These are phyloP conservation scores for Dendrobium chrysotoxum DNA, from an alignment of 106 monocot species.

Conservation along the genomic window DNA sequence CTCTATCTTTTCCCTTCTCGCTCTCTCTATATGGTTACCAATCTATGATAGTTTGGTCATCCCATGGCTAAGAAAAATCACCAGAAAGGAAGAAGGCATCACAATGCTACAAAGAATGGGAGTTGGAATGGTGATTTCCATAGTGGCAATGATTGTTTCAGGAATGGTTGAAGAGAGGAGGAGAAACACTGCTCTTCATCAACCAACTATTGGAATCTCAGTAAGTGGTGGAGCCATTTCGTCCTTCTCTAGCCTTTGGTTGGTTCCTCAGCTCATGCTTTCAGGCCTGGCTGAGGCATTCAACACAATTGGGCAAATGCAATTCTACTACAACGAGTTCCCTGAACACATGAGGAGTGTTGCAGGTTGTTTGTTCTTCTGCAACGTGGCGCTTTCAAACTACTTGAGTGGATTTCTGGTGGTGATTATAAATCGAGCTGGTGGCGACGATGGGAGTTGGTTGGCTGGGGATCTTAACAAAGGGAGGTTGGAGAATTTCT, in stretches of 20 bases:
- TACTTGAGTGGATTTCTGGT: slow-evolving; percentile 48
- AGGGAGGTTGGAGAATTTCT: slow-evolving; percentile 38
- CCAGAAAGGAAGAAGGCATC: slow-evolving; percentile 30
- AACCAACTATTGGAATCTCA: slow-evolving; percentile 8
- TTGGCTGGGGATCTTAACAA: slow-evolving; percentile 38
- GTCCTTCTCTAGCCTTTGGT: slow-evolving; percentile 36
- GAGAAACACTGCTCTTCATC: slow-evolving; percentile 7
- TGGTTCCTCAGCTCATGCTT: slow-evolving; percentile 39
- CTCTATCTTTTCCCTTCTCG: slow-evolving; percentile 38
- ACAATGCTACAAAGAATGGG: slow-evolving; percentile 46
- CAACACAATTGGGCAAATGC: slow-evolving; percentile 33
- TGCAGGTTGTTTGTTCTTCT: slow-evolving; percentile 35
- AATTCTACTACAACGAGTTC: slow-evolving; percentile 55
- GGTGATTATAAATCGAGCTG: slow-evolving; percentile 19
- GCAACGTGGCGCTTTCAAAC: slow-evolving; percentile 24
- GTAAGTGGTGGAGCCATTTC: slow-evolving; percentile 16
- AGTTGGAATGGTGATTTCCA: slow-evolving; percentile 38
- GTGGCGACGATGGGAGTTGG: slow-evolving; percentile 19
- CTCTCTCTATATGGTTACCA: slow-evolving; percentile 46
- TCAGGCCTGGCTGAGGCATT: slow-evolving; percentile 50
- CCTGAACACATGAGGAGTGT: slow-evolving; percentile 57
- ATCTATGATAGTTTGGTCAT: slow-evolving; percentile 53
- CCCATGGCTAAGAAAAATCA: slow-evolving; percentile 23
- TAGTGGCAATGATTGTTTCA: slow-evolving; percentile 28
- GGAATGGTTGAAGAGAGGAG: slow-evolving; percentile 27